Base-by-base conservation (phyloP, 2,329 filamentous ascomycete species). In the Fusarium papillatum region DNA sequence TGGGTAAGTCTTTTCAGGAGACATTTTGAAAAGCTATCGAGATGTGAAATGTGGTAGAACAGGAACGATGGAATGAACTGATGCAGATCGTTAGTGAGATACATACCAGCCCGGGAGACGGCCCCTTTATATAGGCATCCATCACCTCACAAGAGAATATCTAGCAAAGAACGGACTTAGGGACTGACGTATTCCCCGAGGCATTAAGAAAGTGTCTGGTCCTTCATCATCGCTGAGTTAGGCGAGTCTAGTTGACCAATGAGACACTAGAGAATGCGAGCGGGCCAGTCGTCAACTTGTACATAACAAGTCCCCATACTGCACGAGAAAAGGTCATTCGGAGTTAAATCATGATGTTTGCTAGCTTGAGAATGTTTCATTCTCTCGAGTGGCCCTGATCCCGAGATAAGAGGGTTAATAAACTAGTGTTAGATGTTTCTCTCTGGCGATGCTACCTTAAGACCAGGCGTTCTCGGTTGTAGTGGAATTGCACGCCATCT, bases 221-320 rank as follows among this genome's bases (percentile, higher is more conserved):
- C 24, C 16, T 39, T 39, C 36, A 39, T 39, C 36, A 61, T 26
- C 36, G 17, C 34, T 24, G 22, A 26, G 9, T 9, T 26, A 39
- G 57, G 57, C 57, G 36, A 39, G 17, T 22, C 36, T 9, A 29
- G 17, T 7, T 61, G 36, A n/a, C 57, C 57, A 61, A 61, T 61
- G 19, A 61, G 57, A 61, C 34, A 39, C 34, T 19, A 41, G 36
- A 61, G 36, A 61, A 41, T 61, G 57, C 57, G 57, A 61, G 57
- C 57, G 9, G 36, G 36, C 57, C 57, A 61, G 57, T 61, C 34
- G 36, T 61, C 22, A 26, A 61, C 22, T 17, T 41, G 17, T 24
- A 19, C 57, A 29, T 61, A 29, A 8, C 7, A 14, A 1, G 14
- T 19, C 38, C 17, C 24, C 34, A 29, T 39, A 17, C 16, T 38